Evolutionary conservation across 2,329 filamentous ascomycete genomes (phyloP).

Genomic region (Penicillium corylophilum): DNA sequence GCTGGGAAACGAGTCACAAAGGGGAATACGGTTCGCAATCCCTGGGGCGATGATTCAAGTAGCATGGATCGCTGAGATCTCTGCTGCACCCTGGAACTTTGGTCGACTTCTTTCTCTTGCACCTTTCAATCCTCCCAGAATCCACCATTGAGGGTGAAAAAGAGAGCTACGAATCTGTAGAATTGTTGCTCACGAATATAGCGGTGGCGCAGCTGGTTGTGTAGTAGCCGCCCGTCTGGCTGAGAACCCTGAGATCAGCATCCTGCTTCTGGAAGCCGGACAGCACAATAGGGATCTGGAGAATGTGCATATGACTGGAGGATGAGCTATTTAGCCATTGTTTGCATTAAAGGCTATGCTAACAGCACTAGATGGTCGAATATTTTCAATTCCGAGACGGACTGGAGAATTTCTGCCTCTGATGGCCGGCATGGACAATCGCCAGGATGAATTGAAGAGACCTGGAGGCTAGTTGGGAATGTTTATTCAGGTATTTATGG

Average conservation of each 20-base stretch:
- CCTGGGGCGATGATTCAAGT: too few relatives aligned
- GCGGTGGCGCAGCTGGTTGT: slow-evolving; percentile 51
- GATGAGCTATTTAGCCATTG: slow-evolving; percentile 21
- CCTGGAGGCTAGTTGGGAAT: slow-evolving; percentile 21
- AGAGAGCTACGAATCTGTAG: slow-evolving; percentile 25
- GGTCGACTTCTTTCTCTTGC: neutral
- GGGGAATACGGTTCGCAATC: too few relatives aligned
- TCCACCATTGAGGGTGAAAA: slow-evolving; percentile 14
- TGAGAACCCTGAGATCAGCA: slow-evolving; percentile 42
- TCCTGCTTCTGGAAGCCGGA: slow-evolving; percentile 51
- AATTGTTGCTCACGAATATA: slow-evolving; percentile 8
- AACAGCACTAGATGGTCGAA: slow-evolving; percentile 39
- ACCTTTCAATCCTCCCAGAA: neutral
- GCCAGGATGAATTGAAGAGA: slow-evolving; percentile 45
- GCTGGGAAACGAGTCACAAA: too few relatives aligned
- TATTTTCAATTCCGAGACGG: slow-evolving; percentile 44
- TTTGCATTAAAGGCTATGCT: neutral
- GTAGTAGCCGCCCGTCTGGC: slow-evolving; percentile 51
- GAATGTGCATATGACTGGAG: slow-evolving; percentile 48
- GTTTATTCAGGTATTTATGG: slow-evolving; percentile 14
- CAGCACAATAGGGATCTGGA: slow-evolving; percentile 47
- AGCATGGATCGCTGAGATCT: too few relatives aligned
- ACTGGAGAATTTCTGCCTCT: slow-evolving; percentile 49
- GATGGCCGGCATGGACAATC: slow-evolving; percentile 41
- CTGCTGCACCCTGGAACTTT: too few relatives aligned